Evolutionary conservation across 2,329 filamentous ascomycete genomes (phyloP).

Genomic region (Drechslera avenae): DNA sequence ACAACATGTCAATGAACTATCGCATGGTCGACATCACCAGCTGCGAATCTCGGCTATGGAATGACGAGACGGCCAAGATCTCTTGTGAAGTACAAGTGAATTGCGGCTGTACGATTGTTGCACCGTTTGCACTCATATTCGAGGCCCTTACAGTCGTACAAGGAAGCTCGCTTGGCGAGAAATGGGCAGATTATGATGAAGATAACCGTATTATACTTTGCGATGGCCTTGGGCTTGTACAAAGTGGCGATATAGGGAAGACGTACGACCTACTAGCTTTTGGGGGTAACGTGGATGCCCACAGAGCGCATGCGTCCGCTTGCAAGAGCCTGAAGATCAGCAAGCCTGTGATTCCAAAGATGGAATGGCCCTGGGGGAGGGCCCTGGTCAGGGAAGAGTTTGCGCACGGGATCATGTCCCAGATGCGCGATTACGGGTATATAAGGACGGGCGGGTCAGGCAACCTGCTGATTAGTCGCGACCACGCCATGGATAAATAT

Average conservation of each 20-base stretch:
- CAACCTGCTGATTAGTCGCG: constrained; percentile 15
- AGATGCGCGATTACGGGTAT: constrained; percentile 20
- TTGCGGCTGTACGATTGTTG: constrained; percentile 5
- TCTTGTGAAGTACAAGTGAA: constrained; percentile 11
- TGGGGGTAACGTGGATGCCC: constrained; percentile 2
- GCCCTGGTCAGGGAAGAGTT: constrained; percentile 35
- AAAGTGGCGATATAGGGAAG: constrained; percentile 4
- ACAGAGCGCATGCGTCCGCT: not conserved
- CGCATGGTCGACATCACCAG: constrained; percentile 2
- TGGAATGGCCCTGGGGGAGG: constrained; percentile 11
- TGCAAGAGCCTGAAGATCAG: not conserved
- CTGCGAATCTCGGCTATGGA: constrained; percentile 6
- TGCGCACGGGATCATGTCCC: constrained; percentile 22
- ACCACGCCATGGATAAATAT: constrained; percentile 5
- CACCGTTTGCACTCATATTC: constrained; percentile 9
- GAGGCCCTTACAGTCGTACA: constrained; percentile 8
- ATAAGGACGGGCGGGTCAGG: constrained; percentile 13
- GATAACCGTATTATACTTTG: constrained; percentile 3
- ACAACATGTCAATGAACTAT: constrained; percentile 13
- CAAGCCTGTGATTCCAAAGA: not conserved
- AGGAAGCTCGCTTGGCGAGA: constrained; percentile 7
- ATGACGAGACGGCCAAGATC: not conserved
- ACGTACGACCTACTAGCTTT: constrained; percentile 7
- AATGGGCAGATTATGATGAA: not conserved
- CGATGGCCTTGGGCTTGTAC: constrained; percentile 9